These are phyloP conservation scores for Suhomyces guaymorum DNA, from an alignment of 1,139 yeast species.

Conservation along the genomic window DNA sequence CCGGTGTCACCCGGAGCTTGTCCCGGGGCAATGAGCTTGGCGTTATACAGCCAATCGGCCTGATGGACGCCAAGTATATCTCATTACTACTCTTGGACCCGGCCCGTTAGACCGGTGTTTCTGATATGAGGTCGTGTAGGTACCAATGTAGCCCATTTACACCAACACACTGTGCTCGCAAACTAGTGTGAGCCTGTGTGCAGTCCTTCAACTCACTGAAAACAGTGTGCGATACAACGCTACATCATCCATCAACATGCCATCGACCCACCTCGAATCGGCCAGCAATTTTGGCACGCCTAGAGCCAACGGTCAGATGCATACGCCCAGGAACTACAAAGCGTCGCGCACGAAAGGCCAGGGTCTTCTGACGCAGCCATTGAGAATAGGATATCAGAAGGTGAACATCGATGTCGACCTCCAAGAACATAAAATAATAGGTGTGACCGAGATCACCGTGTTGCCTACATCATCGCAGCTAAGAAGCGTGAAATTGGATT, in stretches of 20 bases:
- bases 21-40: too few species aligned
- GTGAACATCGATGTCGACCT: slow-evolving; percentile 68
- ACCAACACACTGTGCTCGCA: too few species aligned
- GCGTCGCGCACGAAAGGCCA: slow-evolving; percentile 22
- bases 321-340: slow-evolving; percentile 14
- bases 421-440: slow-evolving; percentile 53
- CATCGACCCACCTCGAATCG: slow-evolving; percentile 23
- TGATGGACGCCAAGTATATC: too few species aligned
- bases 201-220: slow-evolving; percentile 3
- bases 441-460: slow-evolving; percentile 80
- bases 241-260: slow-evolving; percentile 18
- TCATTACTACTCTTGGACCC: too few species aligned
- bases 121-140: too few species aligned
- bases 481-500: slow-evolving; percentile 67
- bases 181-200: background rate
- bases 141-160: too few species aligned
- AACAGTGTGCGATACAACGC: slow-evolving; percentile 1
- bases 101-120: too few species aligned
- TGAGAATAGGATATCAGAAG: slow-evolving; percentile 68
- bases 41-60: too few species aligned
- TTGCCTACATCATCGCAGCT: slow-evolving; percentile 67
- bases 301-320: slow-evolving; percentile 6
- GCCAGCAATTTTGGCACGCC: slow-evolving; percentile 11
- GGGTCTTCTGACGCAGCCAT: slow-evolving; percentile 38
- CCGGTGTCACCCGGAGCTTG: too few species aligned